Evolutionary conservation across 2,329 filamentous ascomycete genomes (phyloP).

Genomic region (Exophiala alcalophila): DNA sequence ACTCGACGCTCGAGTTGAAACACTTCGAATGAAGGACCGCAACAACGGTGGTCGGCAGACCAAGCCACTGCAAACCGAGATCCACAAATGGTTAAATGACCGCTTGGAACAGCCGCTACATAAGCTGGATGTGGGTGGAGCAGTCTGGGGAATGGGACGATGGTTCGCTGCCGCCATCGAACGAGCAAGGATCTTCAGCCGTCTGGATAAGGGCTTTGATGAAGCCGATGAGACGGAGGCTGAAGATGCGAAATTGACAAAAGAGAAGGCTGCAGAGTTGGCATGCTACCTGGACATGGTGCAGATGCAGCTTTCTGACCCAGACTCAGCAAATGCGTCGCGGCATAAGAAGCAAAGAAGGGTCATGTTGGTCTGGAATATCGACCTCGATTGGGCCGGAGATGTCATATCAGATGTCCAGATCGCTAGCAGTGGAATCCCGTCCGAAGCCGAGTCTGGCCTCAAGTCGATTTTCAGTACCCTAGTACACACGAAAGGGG

Average conservation of each 20-base stretch:
- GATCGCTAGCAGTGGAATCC: slow-evolving; percentile 21
- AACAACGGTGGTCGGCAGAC: slow-evolving; percentile 2
- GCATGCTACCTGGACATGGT: slow-evolving; percentile 20
- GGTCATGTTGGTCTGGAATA: slow-evolving; percentile 27
- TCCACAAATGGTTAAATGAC: slow-evolving; percentile 24
- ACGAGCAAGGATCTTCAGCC: slow-evolving; percentile 26
- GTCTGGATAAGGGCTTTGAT: slow-evolving; percentile 15
- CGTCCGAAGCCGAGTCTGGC: slow-evolving; percentile 10
- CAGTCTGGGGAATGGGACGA: slow-evolving; percentile 29
- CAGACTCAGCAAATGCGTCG: neutral
- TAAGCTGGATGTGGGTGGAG: slow-evolving; percentile 20
- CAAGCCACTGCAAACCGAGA: slow-evolving; percentile 7
- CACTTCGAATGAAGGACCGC: slow-evolving; percentile 10
- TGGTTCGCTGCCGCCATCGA: slow-evolving; percentile 27
- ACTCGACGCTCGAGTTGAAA: slow-evolving; percentile 16
- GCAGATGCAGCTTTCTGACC: slow-evolving; percentile 8
- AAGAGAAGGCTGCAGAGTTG: slow-evolving; percentile 14
- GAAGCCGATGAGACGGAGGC: neutral
- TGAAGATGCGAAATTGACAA: slow-evolving; percentile 8
- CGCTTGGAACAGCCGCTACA: slow-evolving; percentile 24
- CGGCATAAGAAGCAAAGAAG: slow-evolving; percentile 13
- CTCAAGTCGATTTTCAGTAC: slow-evolving; percentile 23
- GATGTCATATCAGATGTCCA: slow-evolving; percentile 13
- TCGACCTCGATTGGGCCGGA: slow-evolving; percentile 27
- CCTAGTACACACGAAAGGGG: slow-evolving; percentile 18